phyloP scores from a whole-genome alignment of 495 filamentous ascomycete genomes.

The Cairneyella variabilis region DNA sequence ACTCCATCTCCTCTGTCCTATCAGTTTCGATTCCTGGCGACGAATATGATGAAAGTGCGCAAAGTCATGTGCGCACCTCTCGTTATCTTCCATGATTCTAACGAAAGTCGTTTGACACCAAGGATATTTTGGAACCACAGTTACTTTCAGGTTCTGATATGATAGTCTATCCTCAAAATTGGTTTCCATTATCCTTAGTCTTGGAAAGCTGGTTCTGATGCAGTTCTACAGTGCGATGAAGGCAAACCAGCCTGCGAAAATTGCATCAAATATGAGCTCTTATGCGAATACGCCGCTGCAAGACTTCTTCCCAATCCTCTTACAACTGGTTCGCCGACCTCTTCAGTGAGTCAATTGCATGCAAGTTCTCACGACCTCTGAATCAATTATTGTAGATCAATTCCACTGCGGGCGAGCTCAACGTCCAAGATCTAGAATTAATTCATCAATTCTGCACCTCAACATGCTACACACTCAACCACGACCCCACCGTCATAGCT shows the following conservation, averaged over 20 bases:
- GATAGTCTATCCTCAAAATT: no score
- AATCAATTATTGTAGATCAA: neutral
- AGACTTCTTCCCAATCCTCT: neutral
- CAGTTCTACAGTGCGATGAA: conserved; percentile 36
- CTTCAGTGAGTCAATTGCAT: neutral
- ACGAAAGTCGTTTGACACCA: no score
- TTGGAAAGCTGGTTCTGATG: no score
- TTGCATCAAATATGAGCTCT: conserved; percentile 34
- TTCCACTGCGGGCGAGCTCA: conserved; percentile 14
- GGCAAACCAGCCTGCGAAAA: conserved; percentile 35
- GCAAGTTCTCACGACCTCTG: neutral
- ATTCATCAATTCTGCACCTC: conserved; percentile 37
- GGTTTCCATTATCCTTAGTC: no score
- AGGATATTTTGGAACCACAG: no score
- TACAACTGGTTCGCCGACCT: neutral
- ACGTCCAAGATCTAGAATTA: conserved; percentile 34
- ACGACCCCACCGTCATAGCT: conserved; percentile 25
- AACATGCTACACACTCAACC: conserved; percentile 34
- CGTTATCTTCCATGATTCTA: no score
- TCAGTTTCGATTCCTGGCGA: neutral
- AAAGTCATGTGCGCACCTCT: no score
- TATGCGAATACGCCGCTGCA: conserved; percentile 28
- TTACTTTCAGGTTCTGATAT: no score
- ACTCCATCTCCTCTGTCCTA: neutral
- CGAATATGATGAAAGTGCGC: no score